Base-by-base conservation (phyloP, 768 basidiomycete genomes). In the Tricholoma hemisulphureum region DNA sequence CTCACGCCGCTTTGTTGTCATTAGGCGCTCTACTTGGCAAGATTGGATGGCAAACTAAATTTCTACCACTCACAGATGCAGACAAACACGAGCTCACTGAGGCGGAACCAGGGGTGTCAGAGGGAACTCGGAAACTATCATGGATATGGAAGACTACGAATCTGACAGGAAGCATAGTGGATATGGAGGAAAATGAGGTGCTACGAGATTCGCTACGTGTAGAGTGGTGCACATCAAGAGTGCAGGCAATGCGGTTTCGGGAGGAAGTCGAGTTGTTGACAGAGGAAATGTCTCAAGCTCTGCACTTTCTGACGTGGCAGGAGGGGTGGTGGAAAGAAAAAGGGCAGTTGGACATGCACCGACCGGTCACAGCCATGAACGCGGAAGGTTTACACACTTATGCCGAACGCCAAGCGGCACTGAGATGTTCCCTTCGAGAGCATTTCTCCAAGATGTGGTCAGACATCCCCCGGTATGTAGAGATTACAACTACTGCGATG, bases 191-290 rank as follows among this genome's bases (percentile, higher is more conserved):
- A 41, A 41, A 41, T 21, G 18, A 41, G 39, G 18, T 20, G 18
- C 14, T 41, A 41, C 18, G 39, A 41, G 39, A 41, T 41, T 41
- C 39, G 20, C 39, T 71, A 8, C 52, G 51, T 0, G 56, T 70
- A n/a, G 65, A 67, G 37, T 70, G 67, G 66, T 65, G 66, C 53
- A 68, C 61, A 29, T 59, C 65, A 13, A 23, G 56, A 16, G 66
- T 65, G 3, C 58, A 59, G 8, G 58, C 56, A 0, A 56, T 58
- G 32, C 63, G 51, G 31, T 71, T 66, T 57, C 18, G 28, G 0
- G 67, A 71, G 35, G 68, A 71, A 48, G 60, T n/a, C n/a, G n/a
- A n/a, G n/a, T n/a, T n/a, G n/a, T n/a, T n/a, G 11, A 4, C 18
- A 2, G 66, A 68, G 34, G 69, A 71, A 37, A 71, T 70, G 68